Evolutionary conservation across 2,329 filamentous ascomycete species (phyloP), one percentile per base, ranked within the genome.

Genomic region (Aspergillus alliaceus): DNA sequence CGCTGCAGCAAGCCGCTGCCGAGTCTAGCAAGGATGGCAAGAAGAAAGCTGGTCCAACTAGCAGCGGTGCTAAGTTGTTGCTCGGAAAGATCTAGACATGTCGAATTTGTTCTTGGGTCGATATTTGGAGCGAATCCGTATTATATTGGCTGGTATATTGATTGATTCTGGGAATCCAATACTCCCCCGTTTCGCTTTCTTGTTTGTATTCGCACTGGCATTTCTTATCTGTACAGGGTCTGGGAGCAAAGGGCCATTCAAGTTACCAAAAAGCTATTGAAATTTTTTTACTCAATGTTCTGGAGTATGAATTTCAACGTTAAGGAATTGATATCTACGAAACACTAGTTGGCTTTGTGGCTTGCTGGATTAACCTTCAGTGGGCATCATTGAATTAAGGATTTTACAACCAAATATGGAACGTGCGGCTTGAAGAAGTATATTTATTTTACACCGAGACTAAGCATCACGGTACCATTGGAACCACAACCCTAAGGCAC

Each of bases 1-100:
- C 79, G 59, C 77, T 96, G 56, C 81, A 90, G 69, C 63, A 71
- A 60, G 46, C 83, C 83, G 66, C 84, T 82, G 77, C 86, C 78
- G 57, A 50, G 51, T 68, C 84, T 84, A 71, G 82, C 79, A 66
- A 82, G 77, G 66, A 75, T 66, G 66, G 63, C 12, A 68, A 69
- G 60, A 68, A 69, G 61, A 76, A 75, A 63, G 60, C 69, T 6
- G 68, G 71, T 12, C 74, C 74, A 35, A 67, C 70, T 49, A 80
- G 81, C 64, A 81, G 79, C 32, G 80, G 80, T 42, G 79, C 72
- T 7, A 75, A 74, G 64, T 50, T 75, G 53, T 60, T 75, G 51
- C 60, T 75, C 47, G 68, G 70, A 63, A 75, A 74, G 69, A 69
- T 75, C 35, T 71, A 58, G 55, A 57, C 15, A 18, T 7, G 51